These are phyloP conservation scores for Aureobasidium sp. DNA, from an alignment of 2,329 filamentous ascomycete species.

Conservation along the genomic window DNA sequence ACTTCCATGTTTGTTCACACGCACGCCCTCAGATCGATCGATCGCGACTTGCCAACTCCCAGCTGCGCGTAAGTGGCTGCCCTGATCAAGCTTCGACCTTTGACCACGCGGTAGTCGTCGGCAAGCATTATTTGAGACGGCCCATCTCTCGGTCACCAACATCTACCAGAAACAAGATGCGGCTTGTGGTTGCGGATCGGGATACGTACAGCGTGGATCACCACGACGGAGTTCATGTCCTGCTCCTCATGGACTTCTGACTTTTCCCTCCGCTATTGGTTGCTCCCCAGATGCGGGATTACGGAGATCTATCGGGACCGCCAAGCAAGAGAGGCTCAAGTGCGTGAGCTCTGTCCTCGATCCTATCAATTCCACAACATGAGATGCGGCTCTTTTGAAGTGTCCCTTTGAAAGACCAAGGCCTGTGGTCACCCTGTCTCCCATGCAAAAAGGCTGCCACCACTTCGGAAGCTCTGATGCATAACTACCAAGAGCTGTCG, in stretches of 20 bases:
- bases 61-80: background rate
- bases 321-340: background rate
- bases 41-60: background rate
- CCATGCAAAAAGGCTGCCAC: background rate
- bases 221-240: background rate
- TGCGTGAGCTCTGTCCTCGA: background rate
- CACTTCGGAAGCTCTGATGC: background rate
- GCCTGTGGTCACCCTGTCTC: background rate
- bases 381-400: background rate
- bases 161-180: background rate
- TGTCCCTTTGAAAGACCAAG: background rate
- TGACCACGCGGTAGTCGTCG: background rate
- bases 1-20: conserved; percentile 1
- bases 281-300: background rate
- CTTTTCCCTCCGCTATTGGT: background rate
- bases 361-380: background rate
- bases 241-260: background rate
- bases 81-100: background rate
- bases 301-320: background rate
- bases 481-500: background rate
- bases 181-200: background rate
- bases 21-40: background rate
- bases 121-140: background rate
- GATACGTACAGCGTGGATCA: conserved; percentile 1
- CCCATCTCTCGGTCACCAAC: background rate